These are phyloP conservation scores for Pistacia integerrima DNA, from an alignment of 345 rosid genomes.

Conservation along the genomic window DNA sequence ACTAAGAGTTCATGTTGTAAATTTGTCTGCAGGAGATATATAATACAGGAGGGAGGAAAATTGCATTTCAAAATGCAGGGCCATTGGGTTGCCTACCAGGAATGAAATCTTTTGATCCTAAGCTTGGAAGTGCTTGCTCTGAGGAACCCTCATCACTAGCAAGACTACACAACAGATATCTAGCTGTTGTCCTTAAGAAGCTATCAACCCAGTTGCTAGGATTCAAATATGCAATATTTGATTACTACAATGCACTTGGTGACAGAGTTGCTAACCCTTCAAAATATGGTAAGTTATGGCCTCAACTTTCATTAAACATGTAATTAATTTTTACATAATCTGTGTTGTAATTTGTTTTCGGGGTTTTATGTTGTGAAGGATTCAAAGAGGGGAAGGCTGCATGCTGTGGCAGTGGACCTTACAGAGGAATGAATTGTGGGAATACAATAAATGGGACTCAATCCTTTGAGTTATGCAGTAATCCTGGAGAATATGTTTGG, in stretches of 20 bases:
- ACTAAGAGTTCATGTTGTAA: background rate
- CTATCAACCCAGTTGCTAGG: constrained; percentile 13
- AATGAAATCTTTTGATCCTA: constrained; percentile 6
- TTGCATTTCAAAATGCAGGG: constrained; percentile 28
- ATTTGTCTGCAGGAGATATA: constrained; percentile 22
- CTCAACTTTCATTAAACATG: no score
- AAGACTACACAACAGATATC: constrained; percentile 28
- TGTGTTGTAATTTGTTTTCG: no score
- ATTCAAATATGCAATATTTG: constrained; percentile 37
- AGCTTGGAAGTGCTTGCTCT: constrained; percentile 14
- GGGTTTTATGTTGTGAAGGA: no score
- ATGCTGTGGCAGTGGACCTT: constrained; percentile 40
- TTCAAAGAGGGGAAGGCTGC: constrained; percentile 21
- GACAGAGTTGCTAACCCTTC: constrained; percentile 10
- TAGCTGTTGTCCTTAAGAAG: background rate
- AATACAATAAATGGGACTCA: background rate
- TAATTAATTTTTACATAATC: no score
- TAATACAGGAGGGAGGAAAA: constrained; percentile 34
- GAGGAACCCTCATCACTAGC: constrained; percentile 24
- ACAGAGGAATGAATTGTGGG: constrained; percentile 29
- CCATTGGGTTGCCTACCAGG: constrained; percentile 44
- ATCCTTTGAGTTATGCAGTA: no score
- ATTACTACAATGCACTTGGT: constrained; percentile 30
- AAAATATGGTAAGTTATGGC: constrained; percentile 16
- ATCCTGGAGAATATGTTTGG: no score